Conservation (phyloP, 2,329 filamentous ascomycete genomes). For the Mariannaea elegans region DNA sequence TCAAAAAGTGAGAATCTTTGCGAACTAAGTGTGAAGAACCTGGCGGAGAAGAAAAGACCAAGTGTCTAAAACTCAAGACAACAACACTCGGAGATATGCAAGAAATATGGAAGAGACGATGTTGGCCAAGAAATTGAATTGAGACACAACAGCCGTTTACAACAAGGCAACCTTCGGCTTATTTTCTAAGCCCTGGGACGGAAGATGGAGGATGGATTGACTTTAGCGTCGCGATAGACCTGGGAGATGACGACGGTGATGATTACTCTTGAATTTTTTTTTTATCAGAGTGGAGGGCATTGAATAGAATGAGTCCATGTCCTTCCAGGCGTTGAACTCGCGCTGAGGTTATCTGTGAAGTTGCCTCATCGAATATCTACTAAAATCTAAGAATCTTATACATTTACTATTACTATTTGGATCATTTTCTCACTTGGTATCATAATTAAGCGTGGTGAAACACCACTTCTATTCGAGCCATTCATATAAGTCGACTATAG, state of each 20-base stretch:
- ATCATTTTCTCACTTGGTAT: too few relatives aligned
- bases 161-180: not conserved
- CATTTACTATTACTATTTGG: too few relatives aligned
- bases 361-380: too few relatives aligned
- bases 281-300: slow-evolving; percentile 7
- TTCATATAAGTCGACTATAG: too few relatives aligned
- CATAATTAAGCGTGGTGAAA: too few relatives aligned
- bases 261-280: slow-evolving; percentile 17
- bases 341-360: too few relatives aligned
- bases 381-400: too few relatives aligned
- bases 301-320: slow-evolving; percentile 27
- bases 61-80: not conserved
- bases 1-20: slow-evolving; percentile 22
- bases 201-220: slow-evolving; percentile 8
- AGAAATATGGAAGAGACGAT: not conserved
- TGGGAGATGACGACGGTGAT: slow-evolving; percentile 19
- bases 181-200: not conserved
- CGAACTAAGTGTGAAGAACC: slow-evolving; percentile 10
- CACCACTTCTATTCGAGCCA: too few relatives aligned
- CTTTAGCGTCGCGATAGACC: slow-evolving; percentile 23
- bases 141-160: not conserved
- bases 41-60: not conserved
- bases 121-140: not conserved
- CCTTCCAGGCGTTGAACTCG: not conserved
- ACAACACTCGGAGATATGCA: not conserved